A percentile compares a stretch with the other conserved stretches of the same genome.
These are phyloP conservation scores for Neofusicoccum laricinum DNA, from an alignment of 2,329 filamentous ascomycete species.

Conservation along the genomic window DNA sequence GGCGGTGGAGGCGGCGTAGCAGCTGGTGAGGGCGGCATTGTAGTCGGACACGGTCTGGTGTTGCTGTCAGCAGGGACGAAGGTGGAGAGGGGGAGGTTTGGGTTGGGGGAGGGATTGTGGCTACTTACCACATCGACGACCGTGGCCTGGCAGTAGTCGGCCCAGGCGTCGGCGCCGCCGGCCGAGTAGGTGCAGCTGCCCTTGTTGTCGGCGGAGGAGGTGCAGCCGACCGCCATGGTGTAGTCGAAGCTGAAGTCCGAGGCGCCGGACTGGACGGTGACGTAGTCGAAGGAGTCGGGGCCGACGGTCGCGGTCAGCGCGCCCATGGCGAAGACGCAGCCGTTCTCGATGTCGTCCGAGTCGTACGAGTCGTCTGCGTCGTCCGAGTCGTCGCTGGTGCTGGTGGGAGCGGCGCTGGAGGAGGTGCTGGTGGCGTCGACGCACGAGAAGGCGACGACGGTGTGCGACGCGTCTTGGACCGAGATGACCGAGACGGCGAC, in stretches of 20 bases:
- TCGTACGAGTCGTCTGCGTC: background rate
- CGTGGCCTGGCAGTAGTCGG: background rate
- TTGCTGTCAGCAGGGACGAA: too few species aligned
- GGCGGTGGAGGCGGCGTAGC: background rate
- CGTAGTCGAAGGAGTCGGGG: background rate
- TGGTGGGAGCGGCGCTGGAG: background rate
- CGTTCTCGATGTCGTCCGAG: background rate
- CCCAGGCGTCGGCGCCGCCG: background rate
- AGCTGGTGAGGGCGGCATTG: background rate
- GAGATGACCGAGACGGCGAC: slow-evolving; percentile 1
- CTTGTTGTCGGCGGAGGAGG: background rate
- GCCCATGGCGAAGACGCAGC: background rate
- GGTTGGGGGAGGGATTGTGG: background rate
- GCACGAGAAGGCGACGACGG: background rate
- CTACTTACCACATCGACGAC: background rate
- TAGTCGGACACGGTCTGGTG: background rate
- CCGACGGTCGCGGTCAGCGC: slow-evolving; percentile 3
- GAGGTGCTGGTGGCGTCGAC: background rate
- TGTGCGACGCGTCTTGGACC: background rate
- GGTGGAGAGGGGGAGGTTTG: background rate
- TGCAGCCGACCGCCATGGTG: background rate
- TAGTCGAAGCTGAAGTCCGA: background rate
- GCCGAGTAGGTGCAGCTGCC: background rate
- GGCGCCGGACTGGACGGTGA: background rate
- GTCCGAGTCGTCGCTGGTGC: background rate